Percentiles rank a stretch among this genome's conserved stretches.
Conservation (phyloP, 2,329 filamentous ascomycete species). For the Monilinia vaccinii-corymbosi region DNA sequence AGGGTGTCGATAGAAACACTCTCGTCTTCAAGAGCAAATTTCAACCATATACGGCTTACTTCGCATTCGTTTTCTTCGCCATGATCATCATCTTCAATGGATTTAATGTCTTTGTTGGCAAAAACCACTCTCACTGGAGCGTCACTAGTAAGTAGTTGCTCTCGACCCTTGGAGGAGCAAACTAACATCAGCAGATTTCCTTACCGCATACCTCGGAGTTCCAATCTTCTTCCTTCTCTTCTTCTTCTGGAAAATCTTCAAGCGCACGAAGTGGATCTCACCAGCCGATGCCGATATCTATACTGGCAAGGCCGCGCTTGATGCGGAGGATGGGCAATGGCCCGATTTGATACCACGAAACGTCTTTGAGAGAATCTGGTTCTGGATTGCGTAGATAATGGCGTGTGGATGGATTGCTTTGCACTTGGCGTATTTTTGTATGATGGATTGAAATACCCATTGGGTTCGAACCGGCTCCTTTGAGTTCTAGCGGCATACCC, state of each 20-base stretch:
- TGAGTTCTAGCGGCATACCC: background rate
- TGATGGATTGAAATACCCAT: background rate
- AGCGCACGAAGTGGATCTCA: constrained; percentile 43
- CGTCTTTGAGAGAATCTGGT: constrained; percentile 36
- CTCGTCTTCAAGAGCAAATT: constrained; percentile 62
- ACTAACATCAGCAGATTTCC: constrained; percentile 61
- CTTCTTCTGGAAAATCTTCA: constrained; percentile 61
- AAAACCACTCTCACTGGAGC: constrained; percentile 47
- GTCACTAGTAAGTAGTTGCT: constrained; percentile 37
- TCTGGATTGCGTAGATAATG: constrained; percentile 35
- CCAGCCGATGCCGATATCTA: constrained; percentile 36
- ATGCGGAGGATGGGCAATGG: constrained; percentile 35
- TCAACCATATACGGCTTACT: constrained; percentile 64
- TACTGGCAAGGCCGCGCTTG: constrained; percentile 37
- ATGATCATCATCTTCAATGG: constrained; percentile 69
- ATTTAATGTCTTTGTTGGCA: constrained; percentile 65
- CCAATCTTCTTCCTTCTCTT: constrained; percentile 61
- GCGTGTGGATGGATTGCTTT: too few species aligned
- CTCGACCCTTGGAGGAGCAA: background rate
- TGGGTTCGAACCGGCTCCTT: background rate
- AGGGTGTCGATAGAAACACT: constrained; percentile 56
- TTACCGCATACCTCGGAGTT: constrained; percentile 69
- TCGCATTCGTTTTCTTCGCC: constrained; percentile 52
- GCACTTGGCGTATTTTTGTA: background rate
- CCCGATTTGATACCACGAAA: constrained; percentile 34